phyloP scores from a whole-genome alignment of 225 moss, liverwort and hornwort genomes.

The Physcomitrium patens region DNA sequence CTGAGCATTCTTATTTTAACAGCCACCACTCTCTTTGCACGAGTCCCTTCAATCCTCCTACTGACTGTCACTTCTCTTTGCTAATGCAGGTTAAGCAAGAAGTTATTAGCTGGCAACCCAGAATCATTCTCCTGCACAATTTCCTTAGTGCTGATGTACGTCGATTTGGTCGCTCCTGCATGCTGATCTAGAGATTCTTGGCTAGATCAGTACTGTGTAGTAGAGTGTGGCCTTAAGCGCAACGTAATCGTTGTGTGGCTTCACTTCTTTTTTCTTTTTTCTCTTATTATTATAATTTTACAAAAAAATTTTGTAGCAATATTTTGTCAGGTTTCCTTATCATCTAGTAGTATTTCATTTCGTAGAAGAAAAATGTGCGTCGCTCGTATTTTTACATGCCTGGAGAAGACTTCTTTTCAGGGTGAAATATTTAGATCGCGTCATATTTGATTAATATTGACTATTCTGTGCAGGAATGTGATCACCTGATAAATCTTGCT shows the following conservation, averaged over 20 bases:
- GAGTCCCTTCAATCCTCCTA: background rate
- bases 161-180: constrained; percentile 27
- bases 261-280: constrained; percentile 2
- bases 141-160: constrained; percentile 63
- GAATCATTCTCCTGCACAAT: constrained; percentile 67
- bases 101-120: constrained; percentile 72
- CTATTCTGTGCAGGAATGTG: constrained; percentile 56
- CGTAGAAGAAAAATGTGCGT: background rate
- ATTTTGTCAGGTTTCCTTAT: constrained; percentile 10
- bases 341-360: constrained; percentile 19
- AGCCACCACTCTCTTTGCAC: constrained; percentile 20
- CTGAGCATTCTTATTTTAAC: constrained; percentile 7
- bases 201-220: background rate
- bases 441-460: constrained; percentile 14
- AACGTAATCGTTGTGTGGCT: constrained; percentile 5
- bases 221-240: constrained; percentile 5
- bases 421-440: background rate
- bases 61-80: constrained; percentile 8
- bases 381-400: constrained; percentile 13
- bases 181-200: constrained; percentile 18
- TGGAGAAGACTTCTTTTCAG: background rate
- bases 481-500: constrained; percentile 62
- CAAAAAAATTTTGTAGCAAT: background rate
- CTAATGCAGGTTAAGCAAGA: constrained; percentile 66
- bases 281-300: background rate